Evolutionary conservation across 176 grass and related monocot species (phyloP).

Genomic region (Aegilops tauschii): DNA sequence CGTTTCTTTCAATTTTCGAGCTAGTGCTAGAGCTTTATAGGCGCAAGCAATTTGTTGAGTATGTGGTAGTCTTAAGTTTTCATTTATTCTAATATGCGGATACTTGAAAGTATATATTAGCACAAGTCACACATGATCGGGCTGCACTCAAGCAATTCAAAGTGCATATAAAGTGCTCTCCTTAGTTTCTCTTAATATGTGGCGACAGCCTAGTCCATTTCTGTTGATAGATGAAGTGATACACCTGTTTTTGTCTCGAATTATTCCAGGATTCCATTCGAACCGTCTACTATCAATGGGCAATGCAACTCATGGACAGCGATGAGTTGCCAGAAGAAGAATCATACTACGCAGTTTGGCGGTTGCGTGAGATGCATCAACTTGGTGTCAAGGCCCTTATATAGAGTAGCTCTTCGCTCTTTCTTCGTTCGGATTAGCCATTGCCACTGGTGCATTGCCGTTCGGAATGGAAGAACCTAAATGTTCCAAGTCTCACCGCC

Average conservation of each 20-base stretch:
- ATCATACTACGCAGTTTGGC: slow-evolving; percentile 78
- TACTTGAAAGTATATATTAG: background rate
- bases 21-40: background rate
- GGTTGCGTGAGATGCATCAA: slow-evolving; percentile 88
- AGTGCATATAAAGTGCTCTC: background rate
- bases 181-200: slow-evolving; percentile 10
- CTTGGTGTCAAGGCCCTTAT: slow-evolving; percentile 79
- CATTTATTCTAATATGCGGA: background rate
- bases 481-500: background rate
- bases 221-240: background rate
- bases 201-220: background rate
- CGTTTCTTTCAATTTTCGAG: background rate
- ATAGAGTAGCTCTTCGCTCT: slow-evolving; percentile 38
- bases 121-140: background rate
- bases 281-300: slow-evolving; percentile 74
- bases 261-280: slow-evolving; percentile 77
- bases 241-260: slow-evolving; percentile 21
- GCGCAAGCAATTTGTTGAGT: background rate
- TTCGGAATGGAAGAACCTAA: background rate
- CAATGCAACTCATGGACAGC: slow-evolving; percentile 81
- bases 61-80: background rate
- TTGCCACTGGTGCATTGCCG: background rate
- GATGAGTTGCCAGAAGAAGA: slow-evolving; percentile 79
- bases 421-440: background rate
- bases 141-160: background rate